These are phyloP conservation scores for Endoconidiophora laricicola DNA, from an alignment of 2,329 filamentous ascomycete genomes.

Conservation along the genomic window DNA sequence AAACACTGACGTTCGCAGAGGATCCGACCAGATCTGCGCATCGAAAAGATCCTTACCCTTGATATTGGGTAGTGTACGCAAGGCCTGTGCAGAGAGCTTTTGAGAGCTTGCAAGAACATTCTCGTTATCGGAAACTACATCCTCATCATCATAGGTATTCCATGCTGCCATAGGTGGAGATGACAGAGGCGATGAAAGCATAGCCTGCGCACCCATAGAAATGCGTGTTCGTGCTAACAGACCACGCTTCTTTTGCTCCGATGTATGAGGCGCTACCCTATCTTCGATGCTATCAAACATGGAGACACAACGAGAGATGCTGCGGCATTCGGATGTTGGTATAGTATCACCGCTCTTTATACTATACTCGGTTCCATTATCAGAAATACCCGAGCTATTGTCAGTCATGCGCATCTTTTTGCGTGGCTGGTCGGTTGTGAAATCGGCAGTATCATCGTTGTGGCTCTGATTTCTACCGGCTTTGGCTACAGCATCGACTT, in stretches of 20 bases:
- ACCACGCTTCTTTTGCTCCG: constrained; percentile 3
- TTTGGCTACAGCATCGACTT: constrained; percentile 38
- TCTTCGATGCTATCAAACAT: too few species aligned
- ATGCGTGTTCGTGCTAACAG: constrained; percentile 4
- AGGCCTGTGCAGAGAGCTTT: not conserved
- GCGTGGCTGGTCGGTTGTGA: constrained; percentile 12
- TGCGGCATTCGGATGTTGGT: constrained; percentile 9
- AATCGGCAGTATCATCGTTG: constrained; percentile 5
- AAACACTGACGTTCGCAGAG: constrained; percentile 50
- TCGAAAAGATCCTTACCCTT: constrained; percentile 59
- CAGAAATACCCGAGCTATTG: constrained; percentile 16
- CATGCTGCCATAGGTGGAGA: constrained; percentile 37
- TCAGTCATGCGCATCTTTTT: constrained; percentile 20
- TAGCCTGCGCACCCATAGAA: constrained; percentile 4
- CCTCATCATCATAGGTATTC: constrained; percentile 32
- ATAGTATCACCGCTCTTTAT: constrained; percentile 13
- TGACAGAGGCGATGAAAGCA: constrained; percentile 38
- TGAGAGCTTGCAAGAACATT: constrained; percentile 16
- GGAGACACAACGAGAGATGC: constrained; percentile 1
- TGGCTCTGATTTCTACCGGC: not conserved
- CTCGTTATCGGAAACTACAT: constrained; percentile 27
- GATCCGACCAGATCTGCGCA: constrained; percentile 51
- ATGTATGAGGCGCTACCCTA: not conserved
- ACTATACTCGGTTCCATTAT: constrained; percentile 14
- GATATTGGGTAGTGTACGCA: constrained; percentile 35